phyloP scores from a whole-genome alignment of 2,329 filamentous ascomycete species.

The Coleophoma crateriformis region DNA sequence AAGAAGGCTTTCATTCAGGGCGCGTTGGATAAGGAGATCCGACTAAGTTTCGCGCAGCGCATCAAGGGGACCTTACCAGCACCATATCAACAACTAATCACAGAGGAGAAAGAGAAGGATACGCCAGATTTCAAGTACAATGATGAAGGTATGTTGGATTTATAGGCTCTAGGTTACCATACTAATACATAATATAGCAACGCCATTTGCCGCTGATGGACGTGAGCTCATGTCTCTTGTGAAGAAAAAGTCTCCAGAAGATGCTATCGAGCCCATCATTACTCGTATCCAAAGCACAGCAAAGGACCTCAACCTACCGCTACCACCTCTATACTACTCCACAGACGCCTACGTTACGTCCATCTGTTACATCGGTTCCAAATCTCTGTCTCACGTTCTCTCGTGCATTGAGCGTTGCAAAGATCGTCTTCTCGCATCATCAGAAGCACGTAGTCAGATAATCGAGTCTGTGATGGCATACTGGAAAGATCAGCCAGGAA shows the following conservation, averaged over 20 bases:
- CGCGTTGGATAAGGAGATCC: constrained; percentile 92
- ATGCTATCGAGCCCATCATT: constrained; percentile 79
- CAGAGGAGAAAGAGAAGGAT: constrained; percentile 86
- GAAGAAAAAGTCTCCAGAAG: constrained; percentile 76
- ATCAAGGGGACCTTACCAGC: constrained; percentile 91
- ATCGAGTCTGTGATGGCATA: constrained; percentile 86
- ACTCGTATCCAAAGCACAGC: constrained; percentile 78
- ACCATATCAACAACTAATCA: constrained; percentile 74
- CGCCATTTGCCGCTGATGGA: constrained; percentile 80
- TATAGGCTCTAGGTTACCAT: not conserved
- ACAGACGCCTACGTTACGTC: constrained; percentile 92
- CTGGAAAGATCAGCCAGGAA: constrained; percentile 88
- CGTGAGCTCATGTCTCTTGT: constrained; percentile 74
- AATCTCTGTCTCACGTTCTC: constrained; percentile 91
- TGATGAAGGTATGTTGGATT: constrained; percentile 54
- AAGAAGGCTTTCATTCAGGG: constrained; percentile 91
- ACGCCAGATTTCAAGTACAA: constrained; percentile 93
- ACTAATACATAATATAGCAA: constrained; percentile 41
- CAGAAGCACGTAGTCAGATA: constrained; percentile 78
- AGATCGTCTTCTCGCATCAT: constrained; percentile 74
- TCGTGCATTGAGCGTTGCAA: constrained; percentile 95
- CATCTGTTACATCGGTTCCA: constrained; percentile 89
- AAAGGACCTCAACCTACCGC: constrained; percentile 52
- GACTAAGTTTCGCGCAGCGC: constrained; percentile 90
- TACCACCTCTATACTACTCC: constrained; percentile 74